These are phyloP conservation scores for Pythium aristosporum DNA, from an alignment of 352 stramenopile species.

Conservation along the genomic window DNA sequence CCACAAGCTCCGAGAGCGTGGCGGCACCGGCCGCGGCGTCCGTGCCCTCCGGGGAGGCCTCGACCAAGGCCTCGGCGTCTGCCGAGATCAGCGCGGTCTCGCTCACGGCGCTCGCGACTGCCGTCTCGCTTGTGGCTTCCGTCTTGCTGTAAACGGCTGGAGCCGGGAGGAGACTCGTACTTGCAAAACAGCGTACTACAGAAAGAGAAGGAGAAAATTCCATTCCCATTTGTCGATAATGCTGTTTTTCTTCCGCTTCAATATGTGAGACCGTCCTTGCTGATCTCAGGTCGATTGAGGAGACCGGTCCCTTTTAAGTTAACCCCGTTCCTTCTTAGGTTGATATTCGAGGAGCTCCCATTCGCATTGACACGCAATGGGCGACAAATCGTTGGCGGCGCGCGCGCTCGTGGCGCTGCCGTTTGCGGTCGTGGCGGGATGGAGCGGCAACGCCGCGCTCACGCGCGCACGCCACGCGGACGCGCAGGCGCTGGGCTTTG, in stretches of 20 bases:
- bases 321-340: neutral
- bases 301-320: neutral
- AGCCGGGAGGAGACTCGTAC: neutral
- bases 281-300: no score
- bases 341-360: neutral
- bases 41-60: constrained; percentile 3
- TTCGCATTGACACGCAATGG: constrained; percentile 16
- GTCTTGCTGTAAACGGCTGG: neutral
- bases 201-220: neutral
- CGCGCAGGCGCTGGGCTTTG: constrained; percentile 42
- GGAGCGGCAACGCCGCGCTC: constrained; percentile 68
- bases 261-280: no score
- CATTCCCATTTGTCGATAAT: no score
- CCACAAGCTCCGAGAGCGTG: constrained; percentile 3
- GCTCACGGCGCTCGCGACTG: constrained; percentile 3
- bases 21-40: neutral
- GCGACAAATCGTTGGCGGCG: constrained; percentile 30
- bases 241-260: no score
- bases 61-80: neutral
- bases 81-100: neutral
- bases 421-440: constrained; percentile 50
- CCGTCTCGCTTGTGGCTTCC: neutral
- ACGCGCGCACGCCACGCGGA: constrained; percentile 43
- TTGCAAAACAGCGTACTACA: neutral
- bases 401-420: constrained; percentile 59